Evolutionary conservation across 208 protist genomes (phyloP), one percentile per base, ranked within the genome.

Genomic region (Trypanosoma avium): DNA sequence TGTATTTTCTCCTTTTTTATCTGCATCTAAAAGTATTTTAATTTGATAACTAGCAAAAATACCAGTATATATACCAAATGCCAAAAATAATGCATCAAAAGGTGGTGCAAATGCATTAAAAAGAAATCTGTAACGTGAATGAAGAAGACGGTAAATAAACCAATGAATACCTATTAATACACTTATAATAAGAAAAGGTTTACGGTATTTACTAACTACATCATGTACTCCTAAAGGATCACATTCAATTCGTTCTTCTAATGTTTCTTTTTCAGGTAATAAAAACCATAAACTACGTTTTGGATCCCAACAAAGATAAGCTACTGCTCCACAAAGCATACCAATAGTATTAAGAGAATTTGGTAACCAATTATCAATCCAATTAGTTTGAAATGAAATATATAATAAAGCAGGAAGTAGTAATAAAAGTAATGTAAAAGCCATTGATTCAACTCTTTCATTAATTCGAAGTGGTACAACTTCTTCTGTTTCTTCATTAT

Each of bases 231-330:
- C 82, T 12, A 88, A 63, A 24, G 88, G 84, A 60, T 94, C 88
- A 66, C 79, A 84, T 62, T 81, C 79, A 17, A 91, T 67, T 50
- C 70, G 83, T 24, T 71, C 60, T 9, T 48, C 38, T 30, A 80
- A 19, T 38, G 40, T 58, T 21, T 56, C 13, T 15, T 50, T 55
- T 6, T 69, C 47, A 3, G 75, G 75, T 3, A 63, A 56, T 3
- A 95, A 68, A 63, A 93, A 95, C 90, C 90, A 95, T 27, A 92
- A 66, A n/a, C 76, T 83, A 15, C 57, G 66, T n/a, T 55, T 13
- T 6, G 82, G 82, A 21, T 67, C 54, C 12, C 79, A 48, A 61
- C 81, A 94, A 27, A 96, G 61, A 62, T 93, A 96, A 2, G 68
- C 67, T 21, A 88, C 35, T 3, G 75, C 42, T 15, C 64, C 79